Evolutionary conservation across 2,329 filamentous ascomycete genomes (phyloP).

Genomic region (Monilinia polystroma): DNA sequence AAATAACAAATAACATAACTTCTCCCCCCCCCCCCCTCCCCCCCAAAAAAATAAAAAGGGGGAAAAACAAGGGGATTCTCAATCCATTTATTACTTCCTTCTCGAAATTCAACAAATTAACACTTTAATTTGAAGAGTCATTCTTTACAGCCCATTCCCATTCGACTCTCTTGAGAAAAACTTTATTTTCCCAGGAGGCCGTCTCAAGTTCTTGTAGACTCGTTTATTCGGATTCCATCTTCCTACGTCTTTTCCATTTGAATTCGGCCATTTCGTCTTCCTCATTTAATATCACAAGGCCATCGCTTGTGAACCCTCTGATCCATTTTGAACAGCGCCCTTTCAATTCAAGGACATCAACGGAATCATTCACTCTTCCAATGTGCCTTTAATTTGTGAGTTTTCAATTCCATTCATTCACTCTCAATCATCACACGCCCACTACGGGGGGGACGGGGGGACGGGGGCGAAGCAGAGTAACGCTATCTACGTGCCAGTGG

Average conservation of each 20-base stretch:
- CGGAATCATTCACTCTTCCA: conserved; percentile 31
- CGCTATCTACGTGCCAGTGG: not conserved
- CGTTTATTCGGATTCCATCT: not conserved
- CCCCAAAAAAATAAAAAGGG: conserved; percentile 5
- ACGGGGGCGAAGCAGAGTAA: not conserved
- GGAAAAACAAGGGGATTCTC: too few species aligned
- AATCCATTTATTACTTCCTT: not conserved
- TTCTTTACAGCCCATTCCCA: conserved; percentile 18
- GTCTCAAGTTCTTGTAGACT: conserved; percentile 15
- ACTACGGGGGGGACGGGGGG: not conserved
- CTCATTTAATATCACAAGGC: conserved; percentile 15
- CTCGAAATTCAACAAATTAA: conserved; percentile 10
- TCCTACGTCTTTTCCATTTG: too few species aligned
- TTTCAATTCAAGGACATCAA: conserved; percentile 17
- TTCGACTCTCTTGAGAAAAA: conserved; percentile 1
- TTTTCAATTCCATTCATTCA: conserved; percentile 12
- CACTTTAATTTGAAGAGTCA: conserved; percentile 20
- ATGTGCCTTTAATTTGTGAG: conserved; percentile 39
- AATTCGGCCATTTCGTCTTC: not conserved
- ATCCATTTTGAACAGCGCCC: conserved; percentile 1
- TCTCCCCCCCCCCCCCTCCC: too few species aligned
- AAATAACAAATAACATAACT: not conserved
- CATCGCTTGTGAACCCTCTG: conserved; percentile 6
- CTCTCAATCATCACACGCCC: not conserved
- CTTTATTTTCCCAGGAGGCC: not conserved